Conservation (phyloP, 306 rosid genomes). For the Luffa aegyptiaca region DNA sequence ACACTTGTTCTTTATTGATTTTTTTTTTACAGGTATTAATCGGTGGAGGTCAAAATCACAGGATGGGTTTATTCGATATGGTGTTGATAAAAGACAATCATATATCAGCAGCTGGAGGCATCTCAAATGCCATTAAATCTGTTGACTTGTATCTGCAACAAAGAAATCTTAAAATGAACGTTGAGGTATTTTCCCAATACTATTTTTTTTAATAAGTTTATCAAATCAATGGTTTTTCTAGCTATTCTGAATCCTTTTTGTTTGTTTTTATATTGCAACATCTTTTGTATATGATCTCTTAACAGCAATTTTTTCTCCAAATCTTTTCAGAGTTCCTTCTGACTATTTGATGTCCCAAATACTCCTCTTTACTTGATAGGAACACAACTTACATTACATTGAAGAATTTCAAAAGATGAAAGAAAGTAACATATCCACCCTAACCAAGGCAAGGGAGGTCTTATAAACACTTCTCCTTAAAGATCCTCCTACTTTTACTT, state of each 20-base stretch:
- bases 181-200: constrained; percentile 48
- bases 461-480: not conserved
- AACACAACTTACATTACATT: not conserved
- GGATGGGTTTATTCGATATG: constrained; percentile 94
- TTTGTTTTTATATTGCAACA: not conserved
- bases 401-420: not conserved
- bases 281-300: not conserved
- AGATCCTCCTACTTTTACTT: not conserved
- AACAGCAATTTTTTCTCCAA: not conserved
- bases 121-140: constrained; percentile 56
- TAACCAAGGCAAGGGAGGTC: not conserved
- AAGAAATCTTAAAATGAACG: constrained; percentile 59
- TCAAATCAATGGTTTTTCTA: not conserved
- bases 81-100: constrained; percentile 93
- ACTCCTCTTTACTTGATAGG: not conserved
- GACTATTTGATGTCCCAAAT: not conserved
- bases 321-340: not conserved
- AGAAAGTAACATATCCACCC: not conserved
- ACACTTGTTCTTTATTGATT: not conserved
- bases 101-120: constrained; percentile 76
- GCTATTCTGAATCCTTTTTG: not conserved
- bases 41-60: constrained; percentile 82
- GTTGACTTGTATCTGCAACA: constrained; percentile 65
- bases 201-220: not conserved
- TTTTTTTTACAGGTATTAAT: constrained; percentile 49